These are phyloP conservation scores for Clitoria ternatea DNA, from an alignment of 306 rosid species.

Conservation along the genomic window DNA sequence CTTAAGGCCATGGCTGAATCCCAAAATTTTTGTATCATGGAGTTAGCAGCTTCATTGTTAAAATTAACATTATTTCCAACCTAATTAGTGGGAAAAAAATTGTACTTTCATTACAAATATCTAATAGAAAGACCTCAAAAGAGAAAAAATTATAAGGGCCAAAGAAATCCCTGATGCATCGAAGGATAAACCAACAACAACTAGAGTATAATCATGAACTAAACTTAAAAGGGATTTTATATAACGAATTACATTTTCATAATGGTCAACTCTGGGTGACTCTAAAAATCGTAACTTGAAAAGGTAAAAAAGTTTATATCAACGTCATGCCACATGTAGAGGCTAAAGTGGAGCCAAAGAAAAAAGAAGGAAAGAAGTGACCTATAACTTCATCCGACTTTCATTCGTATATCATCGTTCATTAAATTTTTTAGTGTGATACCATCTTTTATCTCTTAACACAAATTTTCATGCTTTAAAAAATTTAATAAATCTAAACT, in stretches of 20 bases:
- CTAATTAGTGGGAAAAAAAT: slow-evolving; percentile 44
- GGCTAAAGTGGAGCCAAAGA: background rate
- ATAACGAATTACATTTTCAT: background rate
- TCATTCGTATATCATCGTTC: background rate
- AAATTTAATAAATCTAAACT: background rate
- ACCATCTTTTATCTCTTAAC: background rate
- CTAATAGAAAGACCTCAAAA: background rate
- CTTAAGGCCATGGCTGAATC: slow-evolving; percentile 87
- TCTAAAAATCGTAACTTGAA: background rate
- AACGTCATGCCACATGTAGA: background rate
- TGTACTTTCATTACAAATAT: background rate
- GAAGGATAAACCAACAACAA: background rate
- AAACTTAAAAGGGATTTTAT: background rate
- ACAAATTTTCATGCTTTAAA: background rate
- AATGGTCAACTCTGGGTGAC: background rate
- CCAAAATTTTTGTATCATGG: slow-evolving; percentile 93
- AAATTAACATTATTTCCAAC: slow-evolving; percentile 62
- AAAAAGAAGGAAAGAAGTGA: background rate
- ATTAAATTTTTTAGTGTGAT: background rate
- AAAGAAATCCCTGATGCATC: background rate
- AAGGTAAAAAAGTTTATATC: background rate
- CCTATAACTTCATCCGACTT: background rate
- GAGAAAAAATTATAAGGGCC: background rate
- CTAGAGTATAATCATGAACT: background rate
- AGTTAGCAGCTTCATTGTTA: slow-evolving; percentile 61